Conservation (phyloP, 1,139 yeast genomes). For the Hyphopichia khmerensis region DNA sequence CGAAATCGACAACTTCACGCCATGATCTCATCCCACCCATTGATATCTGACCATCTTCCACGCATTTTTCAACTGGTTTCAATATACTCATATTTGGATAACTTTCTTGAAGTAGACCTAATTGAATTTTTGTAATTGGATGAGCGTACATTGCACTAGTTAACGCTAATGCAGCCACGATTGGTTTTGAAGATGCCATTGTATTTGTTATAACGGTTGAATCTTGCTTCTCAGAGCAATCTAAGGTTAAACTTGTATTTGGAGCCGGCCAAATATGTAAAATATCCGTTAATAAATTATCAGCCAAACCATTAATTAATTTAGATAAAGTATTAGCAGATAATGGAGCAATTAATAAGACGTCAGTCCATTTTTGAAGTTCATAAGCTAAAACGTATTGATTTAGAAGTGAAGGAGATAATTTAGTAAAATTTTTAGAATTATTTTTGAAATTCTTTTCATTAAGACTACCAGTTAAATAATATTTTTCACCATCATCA, state of each 20-base stretch:
- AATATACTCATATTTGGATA: constrained; percentile 27
- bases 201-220: constrained; percentile 20
- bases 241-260: not conserved
- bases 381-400: constrained; percentile 20
- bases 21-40: constrained; percentile 36
- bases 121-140: constrained; percentile 27
- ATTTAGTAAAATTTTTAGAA: constrained; percentile 8
- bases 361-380: constrained; percentile 31
- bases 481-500: constrained; percentile 23
- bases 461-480: constrained; percentile 11
- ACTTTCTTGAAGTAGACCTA: constrained; percentile 21
- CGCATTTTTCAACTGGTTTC: constrained; percentile 30
- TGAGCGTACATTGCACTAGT: constrained; percentile 31
- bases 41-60: constrained; percentile 30
- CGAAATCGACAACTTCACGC: constrained; percentile 30
- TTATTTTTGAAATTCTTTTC: constrained; percentile 1
- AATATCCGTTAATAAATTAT: constrained; percentile 25
- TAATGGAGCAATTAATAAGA: constrained; percentile 30
- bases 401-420: constrained; percentile 11
- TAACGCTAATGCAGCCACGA: constrained; percentile 27
- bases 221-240: constrained; percentile 7
- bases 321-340: constrained; percentile 32
- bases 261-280: constrained; percentile 28
- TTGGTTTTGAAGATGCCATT: constrained; percentile 22
- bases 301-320: constrained; percentile 25